phyloP scores from a whole-genome alignment of 768 basidiomycete genomes.

The Mrakia hoshinonis region DNA sequence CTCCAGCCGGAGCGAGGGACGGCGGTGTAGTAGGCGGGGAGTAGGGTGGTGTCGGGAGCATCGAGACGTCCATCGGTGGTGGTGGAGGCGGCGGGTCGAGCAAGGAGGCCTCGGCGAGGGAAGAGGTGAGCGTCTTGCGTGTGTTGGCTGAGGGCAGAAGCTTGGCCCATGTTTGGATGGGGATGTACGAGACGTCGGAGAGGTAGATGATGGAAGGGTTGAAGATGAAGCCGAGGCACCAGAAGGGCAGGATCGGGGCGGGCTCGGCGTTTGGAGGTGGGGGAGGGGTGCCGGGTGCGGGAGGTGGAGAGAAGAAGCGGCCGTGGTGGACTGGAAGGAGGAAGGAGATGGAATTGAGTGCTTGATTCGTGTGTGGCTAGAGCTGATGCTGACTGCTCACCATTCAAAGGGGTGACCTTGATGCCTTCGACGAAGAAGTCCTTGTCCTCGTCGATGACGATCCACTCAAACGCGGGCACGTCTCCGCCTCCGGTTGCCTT shows the following conservation, averaged over 20 bases:
- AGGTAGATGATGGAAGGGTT: constrained; percentile 64
- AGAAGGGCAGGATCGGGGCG: constrained; percentile 36
- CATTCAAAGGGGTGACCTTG: constrained; percentile 56
- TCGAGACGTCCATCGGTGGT: constrained; percentile 50
- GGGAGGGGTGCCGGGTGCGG: constrained; percentile 45
- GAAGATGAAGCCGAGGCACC: constrained; percentile 42
- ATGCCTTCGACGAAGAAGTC: constrained; percentile 62
- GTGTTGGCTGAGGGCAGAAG: background rate
- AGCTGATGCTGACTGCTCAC: constrained; percentile 41
- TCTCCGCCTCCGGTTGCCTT: constrained; percentile 43
- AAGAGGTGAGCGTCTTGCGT: constrained; percentile 1
- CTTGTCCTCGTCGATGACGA: constrained; percentile 61
- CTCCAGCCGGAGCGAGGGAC: constrained; percentile 31
- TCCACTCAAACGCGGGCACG: constrained; percentile 67
- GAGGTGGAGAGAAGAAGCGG: constrained; percentile 50
- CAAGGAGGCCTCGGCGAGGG: constrained; percentile 48
- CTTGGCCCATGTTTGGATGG: constrained; percentile 40
- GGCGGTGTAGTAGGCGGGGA: constrained; percentile 39
- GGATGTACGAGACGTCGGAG: constrained; percentile 73
- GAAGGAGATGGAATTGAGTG: background rate
- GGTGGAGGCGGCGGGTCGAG: constrained; percentile 50
- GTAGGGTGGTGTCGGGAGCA: constrained; percentile 42
- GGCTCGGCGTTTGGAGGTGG: constrained; percentile 51
- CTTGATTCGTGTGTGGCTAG: background rate
- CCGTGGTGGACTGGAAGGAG: constrained; percentile 59